These are phyloP conservation scores for Circinella umbellata DNA, from an alignment of 371 early-diverging fungal genomes.

Conservation along the genomic window DNA sequence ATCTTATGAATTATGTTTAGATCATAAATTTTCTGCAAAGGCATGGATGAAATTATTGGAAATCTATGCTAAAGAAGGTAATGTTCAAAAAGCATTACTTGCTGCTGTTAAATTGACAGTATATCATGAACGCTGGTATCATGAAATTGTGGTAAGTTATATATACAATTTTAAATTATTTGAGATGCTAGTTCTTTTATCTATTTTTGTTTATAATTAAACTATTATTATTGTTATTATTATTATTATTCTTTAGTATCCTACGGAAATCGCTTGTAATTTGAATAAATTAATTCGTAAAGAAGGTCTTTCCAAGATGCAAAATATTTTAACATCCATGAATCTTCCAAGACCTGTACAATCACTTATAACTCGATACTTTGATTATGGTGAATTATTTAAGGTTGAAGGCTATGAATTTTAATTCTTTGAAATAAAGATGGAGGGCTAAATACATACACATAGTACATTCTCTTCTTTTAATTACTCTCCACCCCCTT, in stretches of 20 bases:
- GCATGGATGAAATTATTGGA: slow-evolving; percentile 86
- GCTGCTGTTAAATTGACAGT: slow-evolving; percentile 83
- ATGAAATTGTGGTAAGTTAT: slow-evolving; percentile 78
- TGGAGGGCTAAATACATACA: too few species aligned
- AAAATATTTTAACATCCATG: slow-evolving; percentile 86
- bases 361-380: slow-evolving; percentile 78
- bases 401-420: slow-evolving; percentile 80
- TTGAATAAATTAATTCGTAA: slow-evolving; percentile 81
- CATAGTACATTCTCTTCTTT: too few species aligned
- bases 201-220: too few species aligned
- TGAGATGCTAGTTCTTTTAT: too few species aligned
- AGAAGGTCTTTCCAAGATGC: slow-evolving; percentile 91
- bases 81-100: slow-evolving; percentile 79
- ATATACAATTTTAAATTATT: not conserved
- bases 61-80: slow-evolving; percentile 78
- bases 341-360: slow-evolving; percentile 82
- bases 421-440: slow-evolving; percentile 28
- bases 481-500: too few species aligned
- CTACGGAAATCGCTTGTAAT: slow-evolving; percentile 83
- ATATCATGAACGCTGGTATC: slow-evolving; percentile 82
- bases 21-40: slow-evolving; percentile 89
- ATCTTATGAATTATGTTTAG: slow-evolving; percentile 86
- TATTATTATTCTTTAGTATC: slow-evolving; percentile 57
- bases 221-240: not conserved
- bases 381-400: slow-evolving; percentile 85